Percentiles rank a stretch among this genome's conserved stretches.
These are phyloP conservation scores for Andrographis paniculata DNA, from an alignment of 305 asterid genomes.

Conservation along the genomic window DNA sequence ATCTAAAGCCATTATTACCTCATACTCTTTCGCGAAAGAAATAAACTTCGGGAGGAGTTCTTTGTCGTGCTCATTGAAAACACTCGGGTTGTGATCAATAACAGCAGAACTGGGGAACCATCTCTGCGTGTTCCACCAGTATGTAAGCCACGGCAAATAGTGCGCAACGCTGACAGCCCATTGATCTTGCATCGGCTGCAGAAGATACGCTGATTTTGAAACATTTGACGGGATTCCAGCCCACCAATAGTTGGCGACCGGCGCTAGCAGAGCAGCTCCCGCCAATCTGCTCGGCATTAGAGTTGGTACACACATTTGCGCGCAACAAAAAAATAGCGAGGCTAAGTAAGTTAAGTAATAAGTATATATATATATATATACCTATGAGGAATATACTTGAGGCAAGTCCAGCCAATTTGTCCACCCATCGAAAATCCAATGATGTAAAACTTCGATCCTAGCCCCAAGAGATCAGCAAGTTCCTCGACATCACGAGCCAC, in stretches of 20 bases:
- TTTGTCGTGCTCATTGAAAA: constrained; percentile 46
- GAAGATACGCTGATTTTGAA: constrained; percentile 35
- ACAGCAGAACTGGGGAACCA: constrained; percentile 55
- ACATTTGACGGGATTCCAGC: constrained; percentile 55
- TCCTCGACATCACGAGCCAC: constrained; percentile 65
- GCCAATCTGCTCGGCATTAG: constrained; percentile 47
- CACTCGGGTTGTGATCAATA: constrained; percentile 22
- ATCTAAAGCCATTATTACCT: constrained; percentile 25
- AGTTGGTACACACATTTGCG: constrained; percentile 1
- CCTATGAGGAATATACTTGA: constrained; percentile 95
- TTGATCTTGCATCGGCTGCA: constrained; percentile 48
- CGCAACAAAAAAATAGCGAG: neutral
- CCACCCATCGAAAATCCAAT: constrained; percentile 88
- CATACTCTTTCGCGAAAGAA: constrained; percentile 13
- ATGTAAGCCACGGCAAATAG: constrained; percentile 61
- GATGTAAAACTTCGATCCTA: constrained; percentile 61
- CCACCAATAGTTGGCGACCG: constrained; percentile 83
- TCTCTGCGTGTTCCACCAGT: constrained; percentile 90
- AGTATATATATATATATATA: constrained; percentile 10
- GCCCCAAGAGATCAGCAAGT: constrained; percentile 76
- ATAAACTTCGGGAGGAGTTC: constrained; percentile 35
- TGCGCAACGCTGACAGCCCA: constrained; percentile 82
- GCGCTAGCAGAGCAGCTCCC: constrained; percentile 63
- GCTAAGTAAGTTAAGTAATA: neutral
- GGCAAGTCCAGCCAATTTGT: constrained; percentile 69